Conservation (phyloP, 768 basidiomycete genomes). For the Kwoniella botswanensis region DNA sequence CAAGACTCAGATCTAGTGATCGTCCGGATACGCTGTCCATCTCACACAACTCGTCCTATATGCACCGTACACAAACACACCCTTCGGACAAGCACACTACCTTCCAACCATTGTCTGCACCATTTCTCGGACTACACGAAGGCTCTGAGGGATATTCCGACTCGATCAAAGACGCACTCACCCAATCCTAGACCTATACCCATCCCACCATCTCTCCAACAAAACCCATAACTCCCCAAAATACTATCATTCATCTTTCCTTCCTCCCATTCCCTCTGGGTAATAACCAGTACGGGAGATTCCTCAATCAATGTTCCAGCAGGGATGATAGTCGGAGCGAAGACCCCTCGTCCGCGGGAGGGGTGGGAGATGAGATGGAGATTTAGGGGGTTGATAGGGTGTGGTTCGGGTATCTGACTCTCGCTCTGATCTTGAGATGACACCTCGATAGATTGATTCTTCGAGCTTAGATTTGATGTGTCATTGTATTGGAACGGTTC, state of each 20-base stretch:
- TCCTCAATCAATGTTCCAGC: slow-evolving; percentile 73
- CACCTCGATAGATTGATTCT: too few species aligned
- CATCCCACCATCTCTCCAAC: slow-evolving; percentile 54
- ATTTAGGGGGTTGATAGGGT: slow-evolving; percentile 50
- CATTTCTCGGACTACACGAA: too few species aligned
- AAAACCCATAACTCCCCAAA: slow-evolving; percentile 55
- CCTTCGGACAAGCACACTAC: background rate
- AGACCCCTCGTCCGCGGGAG: slow-evolving; percentile 58
- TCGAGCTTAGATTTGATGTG: background rate
- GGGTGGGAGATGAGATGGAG: slow-evolving; percentile 50
- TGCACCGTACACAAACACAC: background rate
- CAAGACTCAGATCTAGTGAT: background rate
- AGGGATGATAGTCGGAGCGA: slow-evolving; percentile 65
- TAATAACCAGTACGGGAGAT: slow-evolving; percentile 81
- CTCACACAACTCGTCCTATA: background rate
- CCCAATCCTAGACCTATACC: slow-evolving; percentile 53
- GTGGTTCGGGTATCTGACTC: background rate
- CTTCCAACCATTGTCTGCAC: too few species aligned
- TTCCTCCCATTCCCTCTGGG: slow-evolving; percentile 66
- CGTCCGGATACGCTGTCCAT: background rate
- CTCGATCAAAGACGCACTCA: slow-evolving; percentile 23
- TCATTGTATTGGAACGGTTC: background rate
- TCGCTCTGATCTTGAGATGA: background rate
- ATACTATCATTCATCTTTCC: slow-evolving; percentile 49
- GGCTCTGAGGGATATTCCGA: too few species aligned